Base-by-base conservation (phyloP, 2,329 filamentous ascomycete species). In the Xylariomycetidae sp. region DNA sequence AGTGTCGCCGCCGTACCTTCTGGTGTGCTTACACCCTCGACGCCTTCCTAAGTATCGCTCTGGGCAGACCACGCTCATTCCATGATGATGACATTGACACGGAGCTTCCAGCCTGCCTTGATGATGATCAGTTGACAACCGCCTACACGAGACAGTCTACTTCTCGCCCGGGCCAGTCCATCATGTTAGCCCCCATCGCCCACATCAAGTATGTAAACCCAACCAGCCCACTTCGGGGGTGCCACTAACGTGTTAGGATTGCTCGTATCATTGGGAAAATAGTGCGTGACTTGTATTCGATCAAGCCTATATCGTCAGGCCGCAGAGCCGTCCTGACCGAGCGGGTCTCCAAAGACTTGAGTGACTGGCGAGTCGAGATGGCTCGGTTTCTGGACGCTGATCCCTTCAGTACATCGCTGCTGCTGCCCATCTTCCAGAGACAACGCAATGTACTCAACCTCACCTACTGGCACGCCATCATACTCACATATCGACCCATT, bases 401-500 rank as follows among this genome's bases (percentile, higher is more conserved):
- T n/a, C n/a, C n/a, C 28, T 48, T 57, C 14, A 59, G 54, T 23
- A 44, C 49, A 2, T 43, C 57, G 0, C 46, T 61, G 3, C 46
- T 64, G 2, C 48, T 58, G 3, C 59, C 61, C 1, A 60, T 65
- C 5, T 64, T 60, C 26, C 61, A 61, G 31, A 52, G 64, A 0
- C 63, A 67, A 32, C 53, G 59, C 0, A 61, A 65, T 16, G 59
- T 65, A 0, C 42, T 67, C 1, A 64, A 63, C 25, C 37, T 66
- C 4, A 56, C 63, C 2, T 66, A 60, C 29, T 65, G 60, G 58
- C 64, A 67, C 31, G 57, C 63, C 2, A 50, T 58, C 10, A 61
- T 67, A 5, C 54, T 66, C 3, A 58, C 56, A 0, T 52, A 65
- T 27, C 48, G 64, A 0, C 62, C 59, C 4, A 59, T 58, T 10